Evolutionary conservation across 192 early-diverging fungal species (phyloP).

Genomic region (Martensiomyces pterosporus): DNA sequence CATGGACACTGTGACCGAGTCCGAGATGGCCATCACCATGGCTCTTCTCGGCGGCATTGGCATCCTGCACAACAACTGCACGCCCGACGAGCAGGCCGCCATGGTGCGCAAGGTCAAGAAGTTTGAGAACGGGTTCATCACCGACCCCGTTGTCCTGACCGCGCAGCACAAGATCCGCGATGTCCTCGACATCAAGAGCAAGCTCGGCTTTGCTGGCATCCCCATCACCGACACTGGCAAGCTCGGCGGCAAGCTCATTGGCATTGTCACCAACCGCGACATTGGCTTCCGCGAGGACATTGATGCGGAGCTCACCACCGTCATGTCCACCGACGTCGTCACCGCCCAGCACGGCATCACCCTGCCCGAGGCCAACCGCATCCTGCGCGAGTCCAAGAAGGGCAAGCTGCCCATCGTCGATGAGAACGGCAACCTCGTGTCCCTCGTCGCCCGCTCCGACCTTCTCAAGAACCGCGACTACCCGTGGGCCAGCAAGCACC

Average conservation of each 20-base stretch:
- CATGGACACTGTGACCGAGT: conserved; percentile 99
- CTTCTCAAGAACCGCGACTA: conserved; percentile 96
- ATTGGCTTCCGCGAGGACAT: conserved; percentile 87
- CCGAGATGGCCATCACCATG: conserved; percentile 98
- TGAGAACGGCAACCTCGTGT: conserved; percentile 71
- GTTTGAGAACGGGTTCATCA: conserved; percentile 99
- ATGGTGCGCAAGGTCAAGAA: conserved; percentile 98
- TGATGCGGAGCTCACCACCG: conserved; percentile 57
- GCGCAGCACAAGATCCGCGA: conserved; percentile 80
- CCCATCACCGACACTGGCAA: conserved; percentile 92
- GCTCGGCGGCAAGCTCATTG: conserved; percentile 83
- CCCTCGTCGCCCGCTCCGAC: conserved; percentile 91
- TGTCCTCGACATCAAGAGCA: conserved; percentile 81
- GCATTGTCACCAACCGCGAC: conserved; percentile 95
- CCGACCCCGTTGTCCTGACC: conserved; percentile 83
- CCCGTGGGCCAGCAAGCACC: conserved; percentile 83
- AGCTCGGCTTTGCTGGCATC: conserved; percentile 91
- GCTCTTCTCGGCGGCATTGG: conserved; percentile 93
- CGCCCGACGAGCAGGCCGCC: conserved; percentile 89
- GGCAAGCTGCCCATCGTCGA: conserved; percentile 98
- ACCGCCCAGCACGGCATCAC: conserved; percentile 85
- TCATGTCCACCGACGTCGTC: conserved; percentile 91
- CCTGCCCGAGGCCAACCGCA: conserved; percentile 82
- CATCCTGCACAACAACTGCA: conserved; percentile 98
- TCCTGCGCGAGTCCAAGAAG: conserved; percentile 85